Percentiles rank a stretch among this genome's conserved stretches.
Conservation (phyloP, 768 basidiomycete species). For the Daedaleopsis nitida region DNA sequence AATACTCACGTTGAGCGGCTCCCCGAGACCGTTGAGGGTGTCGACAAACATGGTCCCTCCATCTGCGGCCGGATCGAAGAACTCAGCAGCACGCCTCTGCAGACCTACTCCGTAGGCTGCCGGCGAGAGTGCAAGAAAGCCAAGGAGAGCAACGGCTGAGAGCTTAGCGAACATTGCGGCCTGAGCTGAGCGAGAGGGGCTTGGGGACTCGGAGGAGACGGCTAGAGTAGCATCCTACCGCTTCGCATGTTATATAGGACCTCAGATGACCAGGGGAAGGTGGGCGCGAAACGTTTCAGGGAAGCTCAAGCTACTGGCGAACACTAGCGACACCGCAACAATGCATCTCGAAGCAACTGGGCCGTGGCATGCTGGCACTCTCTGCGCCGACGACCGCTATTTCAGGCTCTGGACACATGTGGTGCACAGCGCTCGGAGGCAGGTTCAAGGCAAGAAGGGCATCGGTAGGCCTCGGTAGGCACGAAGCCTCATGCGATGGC, state of each 20-base stretch:
- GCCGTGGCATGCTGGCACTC: neutral
- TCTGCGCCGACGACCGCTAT: neutral
- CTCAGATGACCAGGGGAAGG: too few relatives aligned
- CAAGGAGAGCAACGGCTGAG: slow-evolving; percentile 18
- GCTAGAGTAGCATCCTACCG: neutral
- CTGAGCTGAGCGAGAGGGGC: neutral
- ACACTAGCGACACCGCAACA: too few relatives aligned
- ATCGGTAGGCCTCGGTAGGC: neutral
- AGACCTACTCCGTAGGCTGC: neutral
- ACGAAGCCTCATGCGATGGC: too few relatives aligned
- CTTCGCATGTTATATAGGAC: neutral
- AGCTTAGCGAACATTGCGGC: slow-evolving; percentile 17
- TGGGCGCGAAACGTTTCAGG: too few relatives aligned
- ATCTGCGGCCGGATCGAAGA: slow-evolving; percentile 33
- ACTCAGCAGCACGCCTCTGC: slow-evolving; percentile 27
- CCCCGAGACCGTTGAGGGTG: slow-evolving; percentile 41
- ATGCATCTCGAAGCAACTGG: neutral
- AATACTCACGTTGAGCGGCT: slow-evolving; percentile 47
- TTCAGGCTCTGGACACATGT: neutral
- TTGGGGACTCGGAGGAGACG: neutral
- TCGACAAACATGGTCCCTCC: slow-evolving; percentile 49
- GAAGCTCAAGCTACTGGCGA: too few relatives aligned
- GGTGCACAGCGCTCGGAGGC: too few relatives aligned
- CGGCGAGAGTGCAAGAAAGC: slow-evolving; percentile 6
- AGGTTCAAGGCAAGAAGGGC: too few relatives aligned